Base-by-base conservation (phyloP, 768 basidiomycete genomes). In the Lactarius evosmus region DNA sequence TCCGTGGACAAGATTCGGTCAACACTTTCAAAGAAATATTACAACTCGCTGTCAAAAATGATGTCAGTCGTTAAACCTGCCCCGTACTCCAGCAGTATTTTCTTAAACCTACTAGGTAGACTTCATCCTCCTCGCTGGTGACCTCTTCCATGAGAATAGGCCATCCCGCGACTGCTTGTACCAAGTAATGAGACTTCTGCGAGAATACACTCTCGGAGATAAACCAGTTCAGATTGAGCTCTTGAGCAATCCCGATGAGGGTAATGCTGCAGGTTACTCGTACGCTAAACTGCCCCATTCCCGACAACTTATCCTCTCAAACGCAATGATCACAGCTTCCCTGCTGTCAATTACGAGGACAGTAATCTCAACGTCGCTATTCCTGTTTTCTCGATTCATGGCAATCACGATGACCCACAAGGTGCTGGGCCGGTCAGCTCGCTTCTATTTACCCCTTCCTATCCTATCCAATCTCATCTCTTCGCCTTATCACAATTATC, bases 311-410 rank as follows among this genome's bases (percentile, higher is more conserved):
- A 25, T 32, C 30, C 63, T 49, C 60, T 63, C 32, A 56, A 25
- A 25, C 46, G 12, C 9, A 16, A 33, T 60, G 53, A 25, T 1
- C 27, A 7, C 69, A 98, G 95, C 17, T 99, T 98, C 72, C 97
- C 97, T 14, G 93, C 94, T 1, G 78, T 99, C 67, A 98, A 99
- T 74, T 98, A 98, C 71, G 95, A 99, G 74, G 96, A 99, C 70
- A 85, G 89, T 2, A 98, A 99, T 73, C 80, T 98, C 61, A 99
- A 99, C 73, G 82, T 99, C 56, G 86, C 85, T 4, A 93, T 97
- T n/a, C 97, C 97, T 3, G 91, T 98, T 32, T 99, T 99, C 76
- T 98, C 96, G 0, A 98, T 99, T 57, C 97, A 99, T 71, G 97
- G 97, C 49, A 99, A 99, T 72, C 97, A 99, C 75, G 97, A 99